A percentile compares a stretch with the other conserved stretches of the same genome.
Conservation (phyloP, 202 grass and related monocot genomes). For the Alloteropsis angusta region DNA sequence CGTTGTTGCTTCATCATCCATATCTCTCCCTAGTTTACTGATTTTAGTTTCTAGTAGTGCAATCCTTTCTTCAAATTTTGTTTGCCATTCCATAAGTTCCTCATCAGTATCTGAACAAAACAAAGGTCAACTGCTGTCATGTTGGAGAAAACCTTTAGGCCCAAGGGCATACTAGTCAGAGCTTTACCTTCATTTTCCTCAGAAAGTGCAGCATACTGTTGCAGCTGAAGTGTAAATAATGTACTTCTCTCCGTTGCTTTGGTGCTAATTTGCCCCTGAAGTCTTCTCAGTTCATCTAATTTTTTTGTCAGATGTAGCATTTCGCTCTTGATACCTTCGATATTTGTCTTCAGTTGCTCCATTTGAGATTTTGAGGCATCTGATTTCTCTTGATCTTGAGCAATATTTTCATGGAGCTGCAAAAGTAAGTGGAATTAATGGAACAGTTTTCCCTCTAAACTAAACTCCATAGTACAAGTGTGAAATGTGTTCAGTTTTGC, state of each 20-base stretch:
- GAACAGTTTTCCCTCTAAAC: not conserved
- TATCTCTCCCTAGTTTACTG: conserved; percentile 70
- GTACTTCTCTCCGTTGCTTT: conserved; percentile 71
- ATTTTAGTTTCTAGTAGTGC: conserved; percentile 63
- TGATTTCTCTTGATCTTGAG: conserved; percentile 88
- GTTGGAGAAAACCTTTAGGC: not conserved
- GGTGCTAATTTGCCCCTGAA: conserved; percentile 69
- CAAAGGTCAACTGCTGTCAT: conserved; percentile 11
- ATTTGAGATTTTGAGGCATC: conserved; percentile 83
- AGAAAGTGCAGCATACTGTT: conserved; percentile 63
- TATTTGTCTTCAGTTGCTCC: conserved; percentile 59
- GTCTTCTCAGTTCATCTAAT: conserved; percentile 56
- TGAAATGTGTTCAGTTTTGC: not conserved
- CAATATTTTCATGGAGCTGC: conserved; percentile 82
- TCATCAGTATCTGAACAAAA: conserved; percentile 80
- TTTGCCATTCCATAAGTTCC: conserved; percentile 91
- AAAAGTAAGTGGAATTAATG: conserved; percentile 9
- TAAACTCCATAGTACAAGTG: not conserved
- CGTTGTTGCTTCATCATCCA: conserved; percentile 53
- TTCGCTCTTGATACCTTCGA: conserved; percentile 45
- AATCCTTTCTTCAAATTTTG: conserved; percentile 96
- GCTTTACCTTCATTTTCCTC: conserved; percentile 92
- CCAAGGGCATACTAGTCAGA: not conserved
- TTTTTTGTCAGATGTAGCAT: conserved; percentile 42
- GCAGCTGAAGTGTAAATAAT: conserved; percentile 49